Evolutionary conservation across 768 basidiomycete species (phyloP).

Genomic region (Tephrocybe sp.): DNA sequence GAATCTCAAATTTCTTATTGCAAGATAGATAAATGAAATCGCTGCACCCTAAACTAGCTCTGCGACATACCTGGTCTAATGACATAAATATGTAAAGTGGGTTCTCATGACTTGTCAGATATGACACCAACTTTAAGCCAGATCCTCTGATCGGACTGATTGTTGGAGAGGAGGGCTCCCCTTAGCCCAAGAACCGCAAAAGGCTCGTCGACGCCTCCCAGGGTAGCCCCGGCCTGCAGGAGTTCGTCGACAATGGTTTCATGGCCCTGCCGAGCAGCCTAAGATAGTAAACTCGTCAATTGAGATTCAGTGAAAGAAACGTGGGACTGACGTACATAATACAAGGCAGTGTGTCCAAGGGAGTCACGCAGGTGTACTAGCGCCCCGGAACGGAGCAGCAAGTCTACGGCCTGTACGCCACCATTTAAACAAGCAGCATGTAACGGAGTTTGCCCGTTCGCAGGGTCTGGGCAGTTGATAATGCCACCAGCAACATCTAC

Average conservation of each 20-base stretch:
- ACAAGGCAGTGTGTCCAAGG: slow-evolving; percentile 81
- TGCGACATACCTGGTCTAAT: too few relatives aligned
- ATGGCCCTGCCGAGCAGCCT: slow-evolving; percentile 80
- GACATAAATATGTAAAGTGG: too few relatives aligned
- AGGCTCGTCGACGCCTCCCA: slow-evolving; percentile 68
- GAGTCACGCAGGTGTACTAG: slow-evolving; percentile 80
- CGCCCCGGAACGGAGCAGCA: slow-evolving; percentile 71
- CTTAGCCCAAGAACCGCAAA: slow-evolving; percentile 51
- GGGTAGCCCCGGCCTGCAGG: slow-evolving; percentile 70
- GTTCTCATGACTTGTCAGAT: neutral
- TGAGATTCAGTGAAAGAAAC: slow-evolving; percentile 5
- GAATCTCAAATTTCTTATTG: too few relatives aligned
- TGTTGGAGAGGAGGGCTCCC: slow-evolving; percentile 35
- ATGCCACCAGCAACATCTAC: slow-evolving; percentile 62
- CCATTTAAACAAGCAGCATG: slow-evolving; percentile 81
- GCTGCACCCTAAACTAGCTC: too few relatives aligned
- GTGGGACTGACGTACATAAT: slow-evolving; percentile 52
- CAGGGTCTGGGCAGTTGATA: slow-evolving; percentile 69
- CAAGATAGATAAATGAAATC: too few relatives aligned
- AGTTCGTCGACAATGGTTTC: slow-evolving; percentile 60
- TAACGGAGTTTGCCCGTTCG: slow-evolving; percentile 73
- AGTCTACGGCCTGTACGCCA: slow-evolving; percentile 38
- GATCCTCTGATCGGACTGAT: slow-evolving; percentile 43
- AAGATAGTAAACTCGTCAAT: neutral
- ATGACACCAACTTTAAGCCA: slow-evolving; percentile 59